Evolutionary conservation across 441 rosid species (phyloP).

Genomic region (Jatropha podagrica): DNA sequence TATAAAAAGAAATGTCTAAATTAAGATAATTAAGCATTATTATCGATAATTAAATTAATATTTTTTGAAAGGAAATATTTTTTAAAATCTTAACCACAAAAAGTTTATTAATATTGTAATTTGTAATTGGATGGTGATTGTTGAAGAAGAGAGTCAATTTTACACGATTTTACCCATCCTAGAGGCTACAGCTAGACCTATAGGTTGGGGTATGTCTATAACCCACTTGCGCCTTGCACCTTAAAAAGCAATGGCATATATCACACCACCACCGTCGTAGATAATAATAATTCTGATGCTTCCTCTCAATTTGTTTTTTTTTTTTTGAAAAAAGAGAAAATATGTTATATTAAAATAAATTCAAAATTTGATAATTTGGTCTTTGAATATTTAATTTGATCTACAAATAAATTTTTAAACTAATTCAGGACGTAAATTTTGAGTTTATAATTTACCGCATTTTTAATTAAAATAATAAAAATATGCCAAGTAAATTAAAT

Average conservation of each 20-base stretch:
- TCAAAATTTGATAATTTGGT: too few relatives aligned
- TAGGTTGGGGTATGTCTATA: slow-evolving; percentile 34
- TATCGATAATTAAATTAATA: background rate
- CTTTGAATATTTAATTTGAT: too few relatives aligned
- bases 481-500: too few relatives aligned
- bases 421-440: too few relatives aligned
- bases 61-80: background rate
- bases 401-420: too few relatives aligned
- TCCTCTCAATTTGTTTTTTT: slow-evolving; percentile 14
- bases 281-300: slow-evolving; percentile 37
- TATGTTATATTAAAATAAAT: too few relatives aligned
- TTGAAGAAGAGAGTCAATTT: background rate
- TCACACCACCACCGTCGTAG: slow-evolving; percentile 27
- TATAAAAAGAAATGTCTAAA: too few relatives aligned
- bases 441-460: too few relatives aligned
- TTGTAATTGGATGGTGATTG: background rate
- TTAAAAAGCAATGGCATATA: slow-evolving; percentile 26
- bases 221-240: slow-evolving; percentile 51
- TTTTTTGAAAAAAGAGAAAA: background rate
- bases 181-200: slow-evolving; percentile 16
- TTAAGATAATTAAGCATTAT: too few relatives aligned
- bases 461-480: too few relatives aligned
- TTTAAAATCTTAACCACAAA: background rate
- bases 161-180: slow-evolving; percentile 28
- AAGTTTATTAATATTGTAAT: background rate